phyloP scores from a whole-genome alignment of 768 basidiomycete species.

The Auriscalpium vulgare region DNA sequence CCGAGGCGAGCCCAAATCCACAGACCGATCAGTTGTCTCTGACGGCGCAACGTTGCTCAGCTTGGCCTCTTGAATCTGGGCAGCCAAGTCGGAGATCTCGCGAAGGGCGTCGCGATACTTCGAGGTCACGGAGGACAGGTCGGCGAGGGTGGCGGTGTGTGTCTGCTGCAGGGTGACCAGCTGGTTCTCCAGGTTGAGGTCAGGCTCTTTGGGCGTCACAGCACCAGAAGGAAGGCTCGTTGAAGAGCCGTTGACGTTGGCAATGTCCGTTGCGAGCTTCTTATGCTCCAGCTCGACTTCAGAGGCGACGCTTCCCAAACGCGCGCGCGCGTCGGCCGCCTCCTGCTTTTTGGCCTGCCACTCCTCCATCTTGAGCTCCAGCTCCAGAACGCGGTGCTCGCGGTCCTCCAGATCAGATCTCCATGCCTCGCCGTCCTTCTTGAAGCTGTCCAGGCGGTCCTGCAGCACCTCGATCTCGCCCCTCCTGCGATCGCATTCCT shows the following conservation, averaged over 20 bases:
- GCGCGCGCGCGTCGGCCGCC: slow-evolving; percentile 54
- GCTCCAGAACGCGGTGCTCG: slow-evolving; percentile 63
- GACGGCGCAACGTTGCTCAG: slow-evolving; percentile 43
- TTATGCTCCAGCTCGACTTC: slow-evolving; percentile 66
- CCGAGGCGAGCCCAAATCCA: slow-evolving; percentile 39
- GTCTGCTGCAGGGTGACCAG: slow-evolving; percentile 72
- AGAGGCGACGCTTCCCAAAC: slow-evolving; percentile 59
- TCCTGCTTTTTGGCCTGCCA: slow-evolving; percentile 69
- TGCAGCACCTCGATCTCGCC: slow-evolving; percentile 68
- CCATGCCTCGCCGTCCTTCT: slow-evolving; percentile 75
- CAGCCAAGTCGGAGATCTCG: slow-evolving; percentile 87
- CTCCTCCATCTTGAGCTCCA: slow-evolving; percentile 73
- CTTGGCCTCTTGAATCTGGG: slow-evolving; percentile 85
- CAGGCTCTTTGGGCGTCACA: slow-evolving; percentile 24
- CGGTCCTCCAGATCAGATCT: slow-evolving; percentile 77
- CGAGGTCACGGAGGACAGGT: slow-evolving; percentile 65
- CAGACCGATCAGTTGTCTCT: slow-evolving; percentile 36
- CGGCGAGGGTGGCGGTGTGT: slow-evolving; percentile 70
- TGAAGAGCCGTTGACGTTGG: slow-evolving; percentile 16
- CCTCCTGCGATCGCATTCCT: slow-evolving; percentile 65
- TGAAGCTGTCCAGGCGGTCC: slow-evolving; percentile 56
- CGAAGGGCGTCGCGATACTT: slow-evolving; percentile 87
- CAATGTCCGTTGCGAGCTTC: slow-evolving; percentile 43
- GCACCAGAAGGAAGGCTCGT: slow-evolving; percentile 22
- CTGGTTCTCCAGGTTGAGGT: slow-evolving; percentile 47